phyloP scores from a whole-genome alignment of 106 monocot genomes.

The Dendrobium catenatum region DNA sequence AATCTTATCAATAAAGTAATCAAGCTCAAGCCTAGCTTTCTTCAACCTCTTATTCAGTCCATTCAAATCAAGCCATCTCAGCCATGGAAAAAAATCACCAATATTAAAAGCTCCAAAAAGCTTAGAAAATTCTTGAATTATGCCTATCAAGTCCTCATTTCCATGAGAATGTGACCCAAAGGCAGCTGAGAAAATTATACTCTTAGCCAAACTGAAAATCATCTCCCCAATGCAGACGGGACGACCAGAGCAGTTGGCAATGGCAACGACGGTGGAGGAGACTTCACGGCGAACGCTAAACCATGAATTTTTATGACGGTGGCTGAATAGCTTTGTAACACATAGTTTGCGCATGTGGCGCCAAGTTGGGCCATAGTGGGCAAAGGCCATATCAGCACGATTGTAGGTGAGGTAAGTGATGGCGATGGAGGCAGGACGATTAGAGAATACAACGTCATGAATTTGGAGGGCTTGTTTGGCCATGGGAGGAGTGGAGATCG shows the following conservation, averaged over 20 bases:
- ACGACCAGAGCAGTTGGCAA: conserved; percentile 7
- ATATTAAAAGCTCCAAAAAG: conserved; percentile 70
- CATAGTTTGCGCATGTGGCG: conserved; percentile 87
- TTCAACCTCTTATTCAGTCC: conserved; percentile 48
- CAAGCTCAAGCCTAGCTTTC: conserved; percentile 43
- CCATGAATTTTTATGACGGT: conserved; percentile 64
- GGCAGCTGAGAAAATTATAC: conserved; percentile 56
- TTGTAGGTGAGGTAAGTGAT: conserved; percentile 77
- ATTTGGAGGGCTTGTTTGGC: conserved; percentile 59
- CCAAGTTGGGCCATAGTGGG: conserved; percentile 84
- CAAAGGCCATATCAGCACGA: conserved; percentile 86
- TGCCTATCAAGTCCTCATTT: conserved; percentile 34
- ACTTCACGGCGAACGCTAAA: conserved; percentile 57
- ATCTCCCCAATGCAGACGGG: conserved; percentile 46
- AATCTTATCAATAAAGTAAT: conserved; percentile 61
- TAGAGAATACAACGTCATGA: conserved; percentile 56
- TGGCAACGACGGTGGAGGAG: conserved; percentile 11
- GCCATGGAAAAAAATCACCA: conserved; percentile 66
- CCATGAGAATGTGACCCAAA: conserved; percentile 28
- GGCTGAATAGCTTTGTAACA: conserved; percentile 80
- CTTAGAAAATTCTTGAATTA: conserved; percentile 79
- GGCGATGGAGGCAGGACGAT: conserved; percentile 59
- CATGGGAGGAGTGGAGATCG: conserved; percentile 59
- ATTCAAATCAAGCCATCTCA: conserved; percentile 44
- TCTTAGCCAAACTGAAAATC: conserved; percentile 51